Evolutionary conservation across 2,329 filamentous ascomycete genomes (phyloP).

Genomic region (Xenosphaeropsis pyriputrescens): DNA sequence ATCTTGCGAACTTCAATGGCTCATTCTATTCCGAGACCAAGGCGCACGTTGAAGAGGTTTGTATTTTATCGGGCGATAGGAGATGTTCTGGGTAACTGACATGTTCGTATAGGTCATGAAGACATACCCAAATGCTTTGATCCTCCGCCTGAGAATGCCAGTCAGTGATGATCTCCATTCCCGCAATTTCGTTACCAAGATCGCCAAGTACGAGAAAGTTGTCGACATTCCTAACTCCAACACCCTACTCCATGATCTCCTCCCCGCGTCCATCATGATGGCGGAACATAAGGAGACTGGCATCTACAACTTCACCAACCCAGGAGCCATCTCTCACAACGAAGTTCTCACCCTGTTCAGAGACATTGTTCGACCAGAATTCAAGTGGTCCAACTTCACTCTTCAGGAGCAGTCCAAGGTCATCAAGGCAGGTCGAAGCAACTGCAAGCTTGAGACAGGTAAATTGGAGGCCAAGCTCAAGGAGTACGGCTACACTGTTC

Average conservation of each 20-base stretch:
- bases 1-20: constrained; percentile 47
- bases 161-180: constrained; percentile 52
- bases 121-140: constrained; percentile 43
- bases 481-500: constrained; percentile 41
- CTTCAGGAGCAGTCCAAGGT: constrained; percentile 52
- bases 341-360: constrained; percentile 49
- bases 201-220: constrained; percentile 46
- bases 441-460: constrained; percentile 47
- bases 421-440: constrained; percentile 51
- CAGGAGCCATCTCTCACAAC: constrained; percentile 57
- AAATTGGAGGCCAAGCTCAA: constrained; percentile 45
- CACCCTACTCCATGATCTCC: constrained; percentile 48
- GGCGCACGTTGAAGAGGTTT: constrained; percentile 46
- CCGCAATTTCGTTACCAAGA: constrained; percentile 57
- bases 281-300: constrained; percentile 47
- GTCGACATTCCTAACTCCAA: constrained; percentile 57
- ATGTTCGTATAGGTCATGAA: constrained; percentile 35
- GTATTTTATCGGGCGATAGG: constrained; percentile 7
- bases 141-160: constrained; percentile 55
- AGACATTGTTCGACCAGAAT: constrained; percentile 43
- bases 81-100: background rate
- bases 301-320: constrained; percentile 58
- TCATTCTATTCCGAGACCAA: constrained; percentile 58
- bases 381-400: constrained; percentile 51
- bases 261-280: constrained; percentile 44